Evolutionary conservation across 129 eudicot genomes (phyloP).

Genomic region (Centella asiatica): DNA sequence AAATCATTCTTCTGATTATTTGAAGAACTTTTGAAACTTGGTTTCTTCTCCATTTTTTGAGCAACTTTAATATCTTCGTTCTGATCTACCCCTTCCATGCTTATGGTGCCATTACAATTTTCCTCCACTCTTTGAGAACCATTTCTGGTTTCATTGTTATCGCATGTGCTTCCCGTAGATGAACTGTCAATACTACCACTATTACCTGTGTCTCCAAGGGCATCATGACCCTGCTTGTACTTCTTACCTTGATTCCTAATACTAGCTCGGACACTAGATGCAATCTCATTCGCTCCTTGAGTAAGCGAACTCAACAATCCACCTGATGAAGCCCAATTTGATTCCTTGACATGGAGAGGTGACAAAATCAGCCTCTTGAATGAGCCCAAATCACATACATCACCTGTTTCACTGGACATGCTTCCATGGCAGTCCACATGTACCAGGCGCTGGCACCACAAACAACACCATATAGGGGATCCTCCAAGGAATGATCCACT

Average conservation of each 20-base stretch:
- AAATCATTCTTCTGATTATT: slow-evolving; percentile 62
- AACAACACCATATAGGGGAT: slow-evolving; percentile 95
- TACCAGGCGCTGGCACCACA: slow-evolving; percentile 93
- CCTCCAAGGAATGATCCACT: slow-evolving; percentile 91
- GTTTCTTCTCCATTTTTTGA: slow-evolving; percentile 37
- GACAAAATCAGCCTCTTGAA: slow-evolving; percentile 79
- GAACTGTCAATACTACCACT: slow-evolving; percentile 33
- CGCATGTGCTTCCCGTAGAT: slow-evolving; percentile 42
- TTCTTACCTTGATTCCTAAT: slow-evolving; percentile 86
- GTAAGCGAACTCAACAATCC: slow-evolving; percentile 86
- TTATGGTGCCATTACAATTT: slow-evolving; percentile 31
- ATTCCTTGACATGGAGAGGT: slow-evolving; percentile 72
- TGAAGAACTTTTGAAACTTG: slow-evolving; percentile 54
- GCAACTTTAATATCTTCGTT: slow-evolving; percentile 29
- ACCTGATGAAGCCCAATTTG: slow-evolving; percentile 52
- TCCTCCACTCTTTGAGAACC: slow-evolving; percentile 39
- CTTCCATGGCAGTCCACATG: slow-evolving; percentile 92
- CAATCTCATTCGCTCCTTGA: slow-evolving; percentile 97
- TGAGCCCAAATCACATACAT: slow-evolving; percentile 90
- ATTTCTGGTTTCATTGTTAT: slow-evolving; percentile 29
- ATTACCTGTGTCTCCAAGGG: slow-evolving; percentile 40
- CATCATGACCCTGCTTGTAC: slow-evolving; percentile 46
- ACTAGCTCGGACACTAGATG: slow-evolving; percentile 90
- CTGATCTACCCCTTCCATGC: slow-evolving; percentile 34
- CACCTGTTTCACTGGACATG: slow-evolving; percentile 82